A percentile compares a stretch with the other conserved stretches of the same genome.
Evolutionary conservation across 2,329 filamentous ascomycete species (phyloP).

Genomic region (Aspergillus neoniger): DNA sequence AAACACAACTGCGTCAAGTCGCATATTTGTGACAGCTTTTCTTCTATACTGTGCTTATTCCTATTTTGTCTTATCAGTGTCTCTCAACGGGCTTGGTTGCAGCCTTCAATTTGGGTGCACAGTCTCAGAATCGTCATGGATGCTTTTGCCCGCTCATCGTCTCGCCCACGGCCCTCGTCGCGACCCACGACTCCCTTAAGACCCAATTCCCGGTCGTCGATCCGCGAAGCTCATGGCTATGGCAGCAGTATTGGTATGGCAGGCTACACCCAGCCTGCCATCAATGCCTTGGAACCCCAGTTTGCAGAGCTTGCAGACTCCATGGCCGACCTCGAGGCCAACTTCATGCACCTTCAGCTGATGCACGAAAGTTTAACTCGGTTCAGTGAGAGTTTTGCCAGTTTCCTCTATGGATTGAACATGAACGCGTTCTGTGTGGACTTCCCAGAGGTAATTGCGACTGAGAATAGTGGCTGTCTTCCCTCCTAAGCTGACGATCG

Average conservation of each 20-base stretch:
- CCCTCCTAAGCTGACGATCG: constrained; percentile 9
- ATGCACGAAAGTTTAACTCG: constrained; percentile 93
- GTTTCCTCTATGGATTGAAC: constrained; percentile 92
- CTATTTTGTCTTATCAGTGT: not conserved
- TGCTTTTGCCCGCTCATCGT: constrained; percentile 53
- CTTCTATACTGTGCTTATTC: not conserved
- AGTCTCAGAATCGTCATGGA: constrained; percentile 30
- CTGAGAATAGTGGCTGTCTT: not conserved
- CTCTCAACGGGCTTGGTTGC: constrained; percentile 5
- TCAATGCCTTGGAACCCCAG: constrained; percentile 81
- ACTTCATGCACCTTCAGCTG: constrained; percentile 94
- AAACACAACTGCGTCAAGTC: not conserved
- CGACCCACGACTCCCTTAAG: constrained; percentile 90
- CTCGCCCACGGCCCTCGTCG: constrained; percentile 64
- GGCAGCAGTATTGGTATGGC: constrained; percentile 34
- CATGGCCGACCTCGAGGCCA: constrained; percentile 93
- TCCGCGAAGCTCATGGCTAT: constrained; percentile 72
- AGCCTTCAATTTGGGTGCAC: constrained; percentile 7
- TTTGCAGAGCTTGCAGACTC: constrained; percentile 93
- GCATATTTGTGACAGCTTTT: constrained; percentile 1
- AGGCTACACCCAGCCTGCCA: constrained; percentile 57
- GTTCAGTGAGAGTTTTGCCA: constrained; percentile 94
- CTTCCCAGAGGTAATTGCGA: constrained; percentile 74
- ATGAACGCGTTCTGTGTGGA: constrained; percentile 99
- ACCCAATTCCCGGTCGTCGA: constrained; percentile 83